A percentile compares a stretch with the other conserved stretches of the same genome.
Conservation (phyloP, 805 yeast genomes). For the Sungouiozyma intestinalis region DNA sequence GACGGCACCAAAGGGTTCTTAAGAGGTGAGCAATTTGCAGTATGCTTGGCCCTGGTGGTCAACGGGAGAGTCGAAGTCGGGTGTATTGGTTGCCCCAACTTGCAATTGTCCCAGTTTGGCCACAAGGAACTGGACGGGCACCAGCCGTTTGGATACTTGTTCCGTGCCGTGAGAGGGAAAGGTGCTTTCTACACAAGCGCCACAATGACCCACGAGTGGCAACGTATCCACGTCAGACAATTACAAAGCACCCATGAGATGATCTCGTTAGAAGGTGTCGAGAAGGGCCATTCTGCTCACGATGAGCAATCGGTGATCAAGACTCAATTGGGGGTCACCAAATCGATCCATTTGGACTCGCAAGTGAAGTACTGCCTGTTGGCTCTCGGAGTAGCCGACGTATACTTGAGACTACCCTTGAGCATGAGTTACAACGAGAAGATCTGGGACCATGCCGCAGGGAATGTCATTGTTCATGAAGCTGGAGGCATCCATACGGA, state of each 20-base stretch:
- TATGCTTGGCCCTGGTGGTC: slow-evolving; percentile 81
- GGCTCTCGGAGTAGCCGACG: slow-evolving; percentile 85
- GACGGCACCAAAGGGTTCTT: slow-evolving; percentile 97
- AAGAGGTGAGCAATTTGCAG: slow-evolving; percentile 94
- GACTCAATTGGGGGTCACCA: slow-evolving; percentile 45
- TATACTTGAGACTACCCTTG: slow-evolving; percentile 81
- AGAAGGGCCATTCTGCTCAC: slow-evolving; percentile 89
- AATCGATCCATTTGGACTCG: slow-evolving; percentile 76
- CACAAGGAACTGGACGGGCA: slow-evolving; percentile 31
- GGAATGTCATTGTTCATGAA: slow-evolving; percentile 74
- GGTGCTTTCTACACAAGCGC: slow-evolving; percentile 28
- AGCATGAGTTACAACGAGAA: slow-evolving; percentile 73
- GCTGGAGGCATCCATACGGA: slow-evolving; percentile 91
- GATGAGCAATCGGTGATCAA: slow-evolving; percentile 76
- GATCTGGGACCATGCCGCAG: slow-evolving; percentile 99
- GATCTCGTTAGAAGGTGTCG: slow-evolving; percentile 68
- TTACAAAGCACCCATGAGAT: slow-evolving; percentile 16
- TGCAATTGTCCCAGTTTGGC: slow-evolving; percentile 33
- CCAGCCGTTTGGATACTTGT: slow-evolving; percentile 24
- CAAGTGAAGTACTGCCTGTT: slow-evolving; percentile 93
- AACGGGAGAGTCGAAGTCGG: slow-evolving; percentile 82
- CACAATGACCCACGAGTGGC: slow-evolving; percentile 27
- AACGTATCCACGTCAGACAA: slow-evolving; percentile 45
- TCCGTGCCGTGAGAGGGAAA: slow-evolving; percentile 23
- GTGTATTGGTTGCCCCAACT: slow-evolving; percentile 92